Base-by-base conservation (phyloP, 2,329 filamentous ascomycete genomes). In the Fusarium brevicatenulatum region DNA sequence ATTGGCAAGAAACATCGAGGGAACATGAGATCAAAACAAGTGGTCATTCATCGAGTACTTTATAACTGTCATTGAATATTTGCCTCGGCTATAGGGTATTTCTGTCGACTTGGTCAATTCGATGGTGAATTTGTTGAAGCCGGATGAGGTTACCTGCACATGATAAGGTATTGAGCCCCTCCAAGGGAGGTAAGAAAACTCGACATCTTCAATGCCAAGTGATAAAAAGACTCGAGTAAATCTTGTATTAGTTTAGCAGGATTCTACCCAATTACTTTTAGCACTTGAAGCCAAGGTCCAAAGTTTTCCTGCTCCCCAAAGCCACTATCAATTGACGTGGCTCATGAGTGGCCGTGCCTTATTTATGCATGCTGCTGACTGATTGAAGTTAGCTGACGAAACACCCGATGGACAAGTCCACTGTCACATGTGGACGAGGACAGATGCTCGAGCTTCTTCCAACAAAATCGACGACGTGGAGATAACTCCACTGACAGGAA, bases 401-500 rank as follows among this genome's bases (percentile, higher is more conserved):
- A 77, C 71, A 71, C 66, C 68, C 66, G 60, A 78, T 72, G 54
- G 44, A 70, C 68, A 78, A 72, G 76, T 75, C 76, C 76, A 78
- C 76, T 78, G 77, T 78, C 76, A 78, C 76, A 78, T 78, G 66
- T 69, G 42, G 66, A 54, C 42, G 68, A 76, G 71, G 72, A 70
- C 67, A 71, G 64, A 68, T 70, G 70, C 68, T 72, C 36, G 40
- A 74, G 63, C 66, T 70, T 63, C 64, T 70, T 66, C 56, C 75
- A 76, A 63, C 64, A 69, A 67, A 61, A 63, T 63, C 61, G 58
- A 65, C 64, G 57, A 42, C 68, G 76, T 77, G 72, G 71, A 76
- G 62, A 59, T 55, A 55, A 72, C 75, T 66, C 68, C 58, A 66
- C 62, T 50, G 67, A 65, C 36, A 58, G 63, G 62, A 73, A 64